Evolutionary conservation across 345 rosid genomes (phyloP), one percentile per base, ranked within the genome.

Genomic region (Sisymbrium irio): DNA sequence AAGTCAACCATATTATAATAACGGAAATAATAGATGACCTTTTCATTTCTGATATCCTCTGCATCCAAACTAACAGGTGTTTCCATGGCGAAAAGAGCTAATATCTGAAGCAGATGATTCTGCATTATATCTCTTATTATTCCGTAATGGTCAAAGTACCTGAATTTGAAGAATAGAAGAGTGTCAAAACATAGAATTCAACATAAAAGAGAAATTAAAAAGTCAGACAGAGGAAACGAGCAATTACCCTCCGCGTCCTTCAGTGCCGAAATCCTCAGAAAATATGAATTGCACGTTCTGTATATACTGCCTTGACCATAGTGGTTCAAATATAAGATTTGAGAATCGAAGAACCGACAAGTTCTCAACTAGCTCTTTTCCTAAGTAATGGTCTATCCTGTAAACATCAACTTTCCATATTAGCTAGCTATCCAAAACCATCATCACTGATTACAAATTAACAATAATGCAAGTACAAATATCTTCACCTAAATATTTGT

Each of bases 51-150:
- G 76, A 90, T 87, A 78, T 95, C 98, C 79, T 95, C 99, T 14
- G 99, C 98, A 76, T 92, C 99, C 86, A 95, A 81, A 82, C 97
- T 95, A 65, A 92, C 97, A 4, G 99, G 99, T 7, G 99, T 88
- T 82, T 95, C 99, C 99, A 92, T 95, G 40, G 98, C 98, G 59
- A 95, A 95, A 41, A 95, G 92, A 35, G 99, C 98, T 33, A 95
- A 84, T 35, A 95, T 92, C 77, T 95, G 99, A 81, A 95, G 99
- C 74, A 95, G 84, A 84, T 95, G 99, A 77, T 95, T 95, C 82
- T 95, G 98, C 98, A 92, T 95, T 82, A 95, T 95, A 63, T 95
- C 99, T 82, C 99, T 83, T 66, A 95, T 88, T 75, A 95, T 92
- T 53, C 99, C 98, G 22, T 92, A 95, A 77, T 92, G 64, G 81